Base-by-base conservation (phyloP, 345 rosid genomes). In the Syzygium oleosum region DNA sequence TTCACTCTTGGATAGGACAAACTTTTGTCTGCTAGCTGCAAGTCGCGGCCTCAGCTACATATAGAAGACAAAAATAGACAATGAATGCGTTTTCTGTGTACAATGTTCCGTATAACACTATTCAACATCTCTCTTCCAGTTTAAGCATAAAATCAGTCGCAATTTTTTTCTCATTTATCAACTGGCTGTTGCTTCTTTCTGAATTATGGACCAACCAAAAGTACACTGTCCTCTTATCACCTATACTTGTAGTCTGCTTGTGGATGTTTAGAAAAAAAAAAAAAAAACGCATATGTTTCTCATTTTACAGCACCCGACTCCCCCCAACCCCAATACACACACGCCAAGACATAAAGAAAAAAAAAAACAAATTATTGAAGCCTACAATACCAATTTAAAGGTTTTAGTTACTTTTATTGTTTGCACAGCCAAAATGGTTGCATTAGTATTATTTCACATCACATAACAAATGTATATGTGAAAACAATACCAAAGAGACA, bases 11-110 rank as follows among this genome's bases (percentile, higher is more conserved):
- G 84, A 73, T 13, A 11, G 86, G 15, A 58, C 84, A 51, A 85
- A 79, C 91, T 92, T 94, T 91, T 85, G 87, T 88, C 92, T 89
- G 63, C 90, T 89, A 83, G 92, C 90, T 11, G 89, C 88, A 80
- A 93, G 88, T 51, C 86, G 94, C 29, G 95, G 94, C 86, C 92
- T 94, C 91, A 93, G 90, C 99, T 97, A 89, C 85, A 83, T 29
- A 68, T 46, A 87, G 11, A 49, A 52, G 87, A 87, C 54, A 88
- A 59, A 90, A 87, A 87, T 85, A 56, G 46, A 46, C 55, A 85
- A 79, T 80, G 52, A 56, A 85, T n/a, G 38, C 29, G n/a, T 73
- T 31, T 54, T 29, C 27, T 49, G 54, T 43, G 17, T 15, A 31
- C 38, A 52, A 19, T 84, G 21, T 46, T 49, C 23, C 3, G 16